Base-by-base conservation (phyloP, 306 rosid species). In the Trifolium subterraneum region DNA sequence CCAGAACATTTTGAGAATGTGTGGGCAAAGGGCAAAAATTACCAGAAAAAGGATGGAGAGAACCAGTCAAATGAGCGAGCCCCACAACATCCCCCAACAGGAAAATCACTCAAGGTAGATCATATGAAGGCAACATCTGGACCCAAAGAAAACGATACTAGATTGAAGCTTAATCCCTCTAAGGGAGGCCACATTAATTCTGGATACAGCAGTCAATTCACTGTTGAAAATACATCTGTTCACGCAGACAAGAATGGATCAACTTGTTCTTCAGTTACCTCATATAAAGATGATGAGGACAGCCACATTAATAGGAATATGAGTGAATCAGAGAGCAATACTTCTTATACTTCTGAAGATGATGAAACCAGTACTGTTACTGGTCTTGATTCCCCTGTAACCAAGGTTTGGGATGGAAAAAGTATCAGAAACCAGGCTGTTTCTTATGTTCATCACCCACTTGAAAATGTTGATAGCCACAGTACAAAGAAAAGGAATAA, bases 331-430 rank as follows among this genome's bases (percentile, higher is more conserved):
- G 91, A 80, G 79, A 89, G 93, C 82, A 81, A 70, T 77, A 86
- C 92, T 51, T 85, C 96, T 55, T 92, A 90, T 87, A 85, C 91
- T 64, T 87, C 98, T 44, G 97, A 84, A 88, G 98, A 92, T 73
- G 95, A 88, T 69, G 96, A 94, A 69, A 81, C 79, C 55, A 74
- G 71, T 71, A 65, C 69, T 54, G 86, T 88, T 56, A 95, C 96
- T 56, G 99, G 99, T 77, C 98, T 95, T 73, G 92, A 81, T 84
- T 85, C 98, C 78, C 99, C 98, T 70, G 98, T 66, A 85, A 95
- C 97, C 80, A 95, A 79, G 89, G 99, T 95, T 72, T 95, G 99
- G 99, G 91, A 90, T 76, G 88, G 98, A 71, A 92, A 66, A 87
- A 95, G 87, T 79, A 94, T 86, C 20, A 86, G 99, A 90, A 89